Percentiles rank a stretch among this genome's conserved stretches.
Conservation (phyloP, 2,329 filamentous ascomycete genomes). For the Ascochyta clinopodiicola region DNA sequence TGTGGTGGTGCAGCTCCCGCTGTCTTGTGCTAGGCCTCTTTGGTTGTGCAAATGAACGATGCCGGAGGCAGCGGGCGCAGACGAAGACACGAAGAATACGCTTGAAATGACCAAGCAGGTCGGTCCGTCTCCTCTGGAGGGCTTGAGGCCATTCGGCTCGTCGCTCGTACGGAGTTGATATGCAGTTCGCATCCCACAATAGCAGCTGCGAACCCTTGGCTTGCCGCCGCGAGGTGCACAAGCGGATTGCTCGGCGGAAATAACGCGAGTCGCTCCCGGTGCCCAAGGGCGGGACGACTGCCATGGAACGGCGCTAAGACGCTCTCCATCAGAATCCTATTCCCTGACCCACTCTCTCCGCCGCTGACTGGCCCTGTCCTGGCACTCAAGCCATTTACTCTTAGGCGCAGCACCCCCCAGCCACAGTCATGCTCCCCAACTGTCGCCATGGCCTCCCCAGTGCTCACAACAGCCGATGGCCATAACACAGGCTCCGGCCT, state of each 20-base stretch:
- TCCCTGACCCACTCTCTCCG: slow-evolving; percentile 39
- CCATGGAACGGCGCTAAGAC: slow-evolving; percentile 39
- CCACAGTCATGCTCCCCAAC: slow-evolving; percentile 39
- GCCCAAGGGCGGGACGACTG: slow-evolving; percentile 31
- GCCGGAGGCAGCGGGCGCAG: slow-evolving; percentile 14
- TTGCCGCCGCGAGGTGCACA: slow-evolving; percentile 21
- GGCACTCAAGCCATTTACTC: slow-evolving; percentile 38
- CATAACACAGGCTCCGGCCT: slow-evolving; percentile 38
- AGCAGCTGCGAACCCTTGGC: slow-evolving; percentile 11
- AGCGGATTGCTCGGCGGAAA: slow-evolving; percentile 39
- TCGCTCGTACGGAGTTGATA: neutral
- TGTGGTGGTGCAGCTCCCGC: slow-evolving; percentile 35
- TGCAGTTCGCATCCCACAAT: slow-evolving; percentile 2
- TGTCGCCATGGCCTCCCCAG: slow-evolving; percentile 46
- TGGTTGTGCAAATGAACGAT: slow-evolving; percentile 25
- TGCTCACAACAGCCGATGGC: slow-evolving; percentile 41
- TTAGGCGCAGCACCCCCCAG: slow-evolving; percentile 42
- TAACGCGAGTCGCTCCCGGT: slow-evolving; percentile 33
- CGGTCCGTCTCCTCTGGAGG: neutral
- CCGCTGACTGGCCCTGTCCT: slow-evolving; percentile 34
- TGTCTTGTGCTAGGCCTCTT: slow-evolving; percentile 20
- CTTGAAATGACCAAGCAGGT: neutral
- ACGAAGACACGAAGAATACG: slow-evolving; percentile 10
- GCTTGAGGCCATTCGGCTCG: neutral
- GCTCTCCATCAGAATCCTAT: slow-evolving; percentile 38